phyloP scores from a whole-genome alignment of 257 asterid species.

The Dorcoceras hygrometricum region DNA sequence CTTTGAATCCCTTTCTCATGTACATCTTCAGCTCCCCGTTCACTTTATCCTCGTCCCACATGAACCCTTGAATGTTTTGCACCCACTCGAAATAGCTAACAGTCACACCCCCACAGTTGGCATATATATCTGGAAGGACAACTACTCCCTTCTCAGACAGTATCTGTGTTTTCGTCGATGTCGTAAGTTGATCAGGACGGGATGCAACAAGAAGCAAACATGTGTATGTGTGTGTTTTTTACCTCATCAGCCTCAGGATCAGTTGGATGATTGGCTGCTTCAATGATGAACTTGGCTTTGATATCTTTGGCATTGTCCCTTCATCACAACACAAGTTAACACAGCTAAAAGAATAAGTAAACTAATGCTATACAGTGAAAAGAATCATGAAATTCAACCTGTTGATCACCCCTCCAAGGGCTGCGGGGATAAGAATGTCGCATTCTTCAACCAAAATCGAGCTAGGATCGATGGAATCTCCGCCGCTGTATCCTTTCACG shows the following conservation, averaged over 20 bases:
- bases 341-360: background rate
- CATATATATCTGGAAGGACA: constrained; percentile 76
- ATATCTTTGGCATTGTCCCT: constrained; percentile 78
- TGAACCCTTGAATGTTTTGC: constrained; percentile 96
- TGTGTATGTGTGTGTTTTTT: background rate
- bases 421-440: constrained; percentile 87
- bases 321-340: constrained; percentile 16
- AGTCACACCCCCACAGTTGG: constrained; percentile 84
- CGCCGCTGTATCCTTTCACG: constrained; percentile 71
- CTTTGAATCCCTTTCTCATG: constrained; percentile 67
- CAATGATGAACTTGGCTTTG: constrained; percentile 75
- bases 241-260: constrained; percentile 96
- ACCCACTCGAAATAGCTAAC: constrained; percentile 94
- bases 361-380: no score
- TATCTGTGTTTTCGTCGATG: constrained; percentile 42
- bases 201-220: background rate
- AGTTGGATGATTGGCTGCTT: constrained; percentile 88
- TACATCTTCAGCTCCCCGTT: constrained; percentile 72
- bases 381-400: constrained; percentile 31
- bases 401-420: constrained; percentile 90
- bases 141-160: constrained; percentile 69
- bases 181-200: background rate
- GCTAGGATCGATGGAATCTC: constrained; percentile 44
- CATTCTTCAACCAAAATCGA: constrained; percentile 68
- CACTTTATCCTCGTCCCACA: constrained; percentile 96